Evolutionary conservation across 345 rosid species (phyloP), one percentile per base, ranked within the genome.

Genomic region (Boechera stricta): DNA sequence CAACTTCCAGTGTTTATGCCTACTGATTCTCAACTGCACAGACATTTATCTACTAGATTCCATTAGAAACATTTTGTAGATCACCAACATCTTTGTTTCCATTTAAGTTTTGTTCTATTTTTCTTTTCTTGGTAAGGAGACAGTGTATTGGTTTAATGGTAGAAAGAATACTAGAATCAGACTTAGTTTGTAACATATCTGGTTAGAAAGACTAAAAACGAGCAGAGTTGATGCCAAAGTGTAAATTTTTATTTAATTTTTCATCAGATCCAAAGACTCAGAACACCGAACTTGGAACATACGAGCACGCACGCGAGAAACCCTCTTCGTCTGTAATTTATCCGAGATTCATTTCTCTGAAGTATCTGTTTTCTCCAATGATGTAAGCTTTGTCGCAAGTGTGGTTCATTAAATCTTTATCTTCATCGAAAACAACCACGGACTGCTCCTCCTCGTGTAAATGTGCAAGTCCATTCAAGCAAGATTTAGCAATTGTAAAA

Each of bases 1-100:
- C 97, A 90, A 75, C 92, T 91, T 42, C 97, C 96, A 9, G 96
- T 90, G 72, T 91, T 91, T 80, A 87, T 86, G 75, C 98, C 94
- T 28, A 84, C 86, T 80, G 96, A 90, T 80, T 83, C 86, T 78
- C 89, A 84, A 52, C 26, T 69, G 4, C 85, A 77, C 18, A 86
- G 73, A 66, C 86, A 84, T 28, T 70, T 69, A 66, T 78, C 87
- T 39, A 82, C 86, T 39, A 80, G 83, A 74, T 79, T 85, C 44
- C 87, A 86, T 15, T 85, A 84, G 84, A 57, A 67, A 64, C 54
- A 36, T 69, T 51, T 32, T 61, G 70, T 76, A 32, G 64, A 11
- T 62, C 31, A 45, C 63, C 57, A 75, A 68, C 7, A 2, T 49
- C 24, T 49, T 49, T 11, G 4, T 15, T n/a, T 26, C 31, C 9